Base-by-base conservation (phyloP, 768 basidiomycete species). In the Naganishia onofrii region DNA sequence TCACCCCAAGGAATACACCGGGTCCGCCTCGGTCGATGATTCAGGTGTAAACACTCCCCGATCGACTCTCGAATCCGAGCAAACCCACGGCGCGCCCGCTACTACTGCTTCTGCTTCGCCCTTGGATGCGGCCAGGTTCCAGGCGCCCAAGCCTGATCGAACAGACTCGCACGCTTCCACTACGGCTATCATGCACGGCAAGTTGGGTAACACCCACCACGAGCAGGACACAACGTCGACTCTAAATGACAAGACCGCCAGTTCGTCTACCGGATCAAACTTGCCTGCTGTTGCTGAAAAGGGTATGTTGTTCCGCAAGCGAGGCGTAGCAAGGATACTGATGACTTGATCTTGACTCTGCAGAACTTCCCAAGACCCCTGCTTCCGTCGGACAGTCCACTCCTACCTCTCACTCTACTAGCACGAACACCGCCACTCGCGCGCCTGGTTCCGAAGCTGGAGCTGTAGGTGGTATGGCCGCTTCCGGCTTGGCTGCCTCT, bases 181-280 rank as follows among this genome's bases (percentile, higher is more conserved):
- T 19, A 70, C 69, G 7, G 69, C 69, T 4, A 70, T 70, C 69
- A 51, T 51, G 19, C 69, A 70, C 23, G 69, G 69, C 38, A 56
- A 65, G 28, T 21, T 32, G 17, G 69, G 69, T 15, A 56, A 69
- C 36, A 28, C 21, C 13, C 68, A 69, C n/a, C 38, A 60, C 42
- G 55, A 69, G 42, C 46, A 66, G 65, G 36, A 54, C 6, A 26
- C 42, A 2, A 42, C 42, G 42, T 42, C 42, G 2, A 42, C 42
- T 42, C 13, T 42, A 15, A 42, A 42, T 7, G 42, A 42, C 42
- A 42, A 7, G 42, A 10, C 42, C 42, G 42, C 42, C 15, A 42
- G 42, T 15, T 42, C 42, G 36, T 42, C 38, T 15, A 15, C 38
- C 28, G 60, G 42, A 15, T 63, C 36, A 10, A 63, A 34, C 26